These are phyloP conservation scores for Spergularia bocconei DNA, from an alignment of 148 eudicot species.

Conservation along the genomic window DNA sequence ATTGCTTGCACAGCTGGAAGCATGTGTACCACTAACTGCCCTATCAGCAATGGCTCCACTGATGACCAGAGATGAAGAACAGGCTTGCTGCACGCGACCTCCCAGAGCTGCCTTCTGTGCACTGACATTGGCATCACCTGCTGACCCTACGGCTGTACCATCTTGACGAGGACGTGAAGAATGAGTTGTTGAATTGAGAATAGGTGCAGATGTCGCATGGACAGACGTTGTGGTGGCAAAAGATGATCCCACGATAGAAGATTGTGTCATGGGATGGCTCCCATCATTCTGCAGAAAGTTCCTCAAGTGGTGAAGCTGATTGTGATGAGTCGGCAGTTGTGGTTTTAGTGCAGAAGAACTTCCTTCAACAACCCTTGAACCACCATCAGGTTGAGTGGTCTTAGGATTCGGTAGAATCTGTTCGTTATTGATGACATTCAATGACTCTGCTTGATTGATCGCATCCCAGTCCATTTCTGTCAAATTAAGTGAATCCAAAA, in stretches of 20 bases:
- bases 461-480: slow-evolving; percentile 77
- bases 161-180: slow-evolving; percentile 45
- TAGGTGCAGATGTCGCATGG: slow-evolving; percentile 72
- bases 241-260: slow-evolving; percentile 71
- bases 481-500: slow-evolving; percentile 83
- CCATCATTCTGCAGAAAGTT: slow-evolving; percentile 63
- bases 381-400: slow-evolving; percentile 37
- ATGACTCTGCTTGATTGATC: slow-evolving; percentile 47
- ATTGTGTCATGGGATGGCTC: slow-evolving; percentile 69
- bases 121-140: slow-evolving; percentile 31
- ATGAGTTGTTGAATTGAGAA: slow-evolving; percentile 57
- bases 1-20: slow-evolving; percentile 34
- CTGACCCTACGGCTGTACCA: slow-evolving; percentile 27
- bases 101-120: slow-evolving; percentile 27
- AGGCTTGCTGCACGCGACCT: slow-evolving; percentile 35
- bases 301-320: slow-evolving; percentile 59
- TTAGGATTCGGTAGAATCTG: slow-evolving; percentile 33
- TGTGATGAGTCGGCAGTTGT: slow-evolving; percentile 40
- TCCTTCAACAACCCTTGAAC: slow-evolving; percentile 43
- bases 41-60: slow-evolving; percentile 28
- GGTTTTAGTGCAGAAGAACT: slow-evolving; percentile 33
- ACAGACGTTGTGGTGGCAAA: slow-evolving; percentile 80
- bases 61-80: slow-evolving; percentile 33
- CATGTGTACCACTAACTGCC: slow-evolving; percentile 30
- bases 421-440: slow-evolving; percentile 37